Evolutionary conservation across 495 filamentous ascomycete species (phyloP), one percentile per base, ranked within the genome.

Genomic region (Endocarpon pusillum): DNA sequence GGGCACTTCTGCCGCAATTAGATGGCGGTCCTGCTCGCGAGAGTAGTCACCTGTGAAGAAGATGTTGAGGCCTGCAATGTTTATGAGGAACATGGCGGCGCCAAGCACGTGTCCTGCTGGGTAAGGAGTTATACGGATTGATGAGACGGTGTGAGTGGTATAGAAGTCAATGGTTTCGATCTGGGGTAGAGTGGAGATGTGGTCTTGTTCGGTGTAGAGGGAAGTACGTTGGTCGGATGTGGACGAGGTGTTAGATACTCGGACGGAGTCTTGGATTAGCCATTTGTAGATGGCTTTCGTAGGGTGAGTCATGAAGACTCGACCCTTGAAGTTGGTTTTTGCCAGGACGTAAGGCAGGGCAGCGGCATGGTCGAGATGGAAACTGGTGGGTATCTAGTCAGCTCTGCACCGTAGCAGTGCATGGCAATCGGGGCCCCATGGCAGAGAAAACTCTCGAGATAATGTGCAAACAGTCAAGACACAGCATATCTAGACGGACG

Each of bases 231-330:
- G 70, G 40, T 81, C 77, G 1, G 81, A 78, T 11, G 69, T 71
- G 11, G 67, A 70, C 0, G 81, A 77, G 0, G 79, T 83, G 51
- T 83, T 76, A 46, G 63, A 69, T 21, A 97, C 85, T 39, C 89
- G 75, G 19, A 97, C 79, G 49, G 80, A 85, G 57, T 97, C 89
- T 52, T 93, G 84, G 34, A 96, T 93, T 21, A 97, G 67, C 85
- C 87, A 94, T 63, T 94, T 96, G 67, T 97, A 97, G 55, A 97
- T 97, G 39, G 89, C 89, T 56, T 94, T 94, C 17, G 89, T 97
- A 3, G 89, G 81, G 59, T 96, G 89, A 18, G 89, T 97, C 87
- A 94, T 97, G 60, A 94, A 94, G 37, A 94, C 85, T 19, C 86
- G 73, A 35, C 89, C 89, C 42, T 79, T 76, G 67, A 97, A 97